Conservation (phyloP, 345 rosid species). For the Murraya paniculata region DNA sequence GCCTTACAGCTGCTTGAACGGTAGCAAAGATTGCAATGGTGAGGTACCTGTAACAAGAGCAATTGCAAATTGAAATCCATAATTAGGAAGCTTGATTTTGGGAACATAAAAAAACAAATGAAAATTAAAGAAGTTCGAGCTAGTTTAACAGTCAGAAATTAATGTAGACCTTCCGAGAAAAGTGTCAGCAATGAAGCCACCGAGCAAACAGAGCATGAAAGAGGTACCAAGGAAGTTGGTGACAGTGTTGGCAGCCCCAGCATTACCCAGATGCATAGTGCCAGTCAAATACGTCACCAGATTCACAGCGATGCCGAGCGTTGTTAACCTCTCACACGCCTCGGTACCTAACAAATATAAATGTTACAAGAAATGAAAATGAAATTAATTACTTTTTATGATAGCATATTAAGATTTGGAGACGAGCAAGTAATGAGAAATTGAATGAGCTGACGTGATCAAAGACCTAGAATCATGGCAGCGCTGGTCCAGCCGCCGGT, state of each 20-base stretch:
- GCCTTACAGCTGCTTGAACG: slow-evolving; percentile 71
- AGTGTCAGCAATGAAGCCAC: slow-evolving; percentile 93
- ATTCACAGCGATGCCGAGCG: slow-evolving; percentile 90
- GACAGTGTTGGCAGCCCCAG: slow-evolving; percentile 77
- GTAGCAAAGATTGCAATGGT: slow-evolving; percentile 85
- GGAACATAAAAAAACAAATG: not conserved
- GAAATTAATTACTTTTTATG: too few species aligned
- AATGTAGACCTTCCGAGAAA: slow-evolving; percentile 78
- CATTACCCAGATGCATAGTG: slow-evolving; percentile 90
- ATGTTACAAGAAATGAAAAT: not conserved
- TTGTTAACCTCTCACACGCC: slow-evolving; percentile 84
- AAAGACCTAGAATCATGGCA: slow-evolving; percentile 86
- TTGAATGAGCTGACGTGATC: too few species aligned
- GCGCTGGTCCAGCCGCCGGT: slow-evolving; percentile 94
- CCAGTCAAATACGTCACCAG: slow-evolving; percentile 88
- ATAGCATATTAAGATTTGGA: too few species aligned
- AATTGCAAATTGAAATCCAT: not conserved
- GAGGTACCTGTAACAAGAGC: slow-evolving; percentile 52
- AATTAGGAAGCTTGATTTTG: not conserved
- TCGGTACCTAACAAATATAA: slow-evolving; percentile 50
- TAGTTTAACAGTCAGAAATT: not conserved
- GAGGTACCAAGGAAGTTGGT: slow-evolving; percentile 96
- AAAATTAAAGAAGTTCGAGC: too few species aligned
- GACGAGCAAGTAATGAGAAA: too few species aligned
- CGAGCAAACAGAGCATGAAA: slow-evolving; percentile 90